phyloP scores from a whole-genome alignment of 139 green algal species.

The Coelastrella sp. region DNA sequence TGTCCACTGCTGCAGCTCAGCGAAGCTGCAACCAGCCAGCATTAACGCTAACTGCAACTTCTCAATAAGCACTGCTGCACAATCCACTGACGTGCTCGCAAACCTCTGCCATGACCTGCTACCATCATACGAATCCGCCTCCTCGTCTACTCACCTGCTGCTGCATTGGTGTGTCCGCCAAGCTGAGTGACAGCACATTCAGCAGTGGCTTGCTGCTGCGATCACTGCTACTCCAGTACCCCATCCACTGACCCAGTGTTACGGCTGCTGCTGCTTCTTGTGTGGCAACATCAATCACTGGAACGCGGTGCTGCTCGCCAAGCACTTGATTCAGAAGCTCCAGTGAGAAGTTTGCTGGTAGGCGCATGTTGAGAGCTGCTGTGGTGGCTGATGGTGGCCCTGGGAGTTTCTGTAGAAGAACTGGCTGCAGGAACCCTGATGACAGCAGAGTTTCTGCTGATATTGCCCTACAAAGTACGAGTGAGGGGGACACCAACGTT shows the following conservation, averaged over 20 bases:
- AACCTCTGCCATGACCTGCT: neutral
- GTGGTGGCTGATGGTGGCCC: conserved; percentile 20
- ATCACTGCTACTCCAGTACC: neutral
- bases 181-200: conserved; percentile 42
- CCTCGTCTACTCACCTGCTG: neutral
- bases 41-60: neutral
- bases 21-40: too few relatives aligned
- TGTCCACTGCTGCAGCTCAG: too few relatives aligned
- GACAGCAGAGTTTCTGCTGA: neutral
- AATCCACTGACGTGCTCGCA: too few relatives aligned
- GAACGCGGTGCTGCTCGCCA: conserved; percentile 25
- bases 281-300: conserved; percentile 29
- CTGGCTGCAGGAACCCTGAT: neutral
- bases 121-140: neutral
- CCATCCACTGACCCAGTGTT: neutral
- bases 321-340: neutral
- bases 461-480: neutral
- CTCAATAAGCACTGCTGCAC: neutral
- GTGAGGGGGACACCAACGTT: too few relatives aligned
- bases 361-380: conserved; percentile 29
- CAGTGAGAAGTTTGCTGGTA: neutral
- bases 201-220: neutral
- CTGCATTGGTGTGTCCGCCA: neutral
- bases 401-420: conserved; percentile 4
- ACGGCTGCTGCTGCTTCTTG: conserved; percentile 5